Evolutionary conservation across 306 rosid species (phyloP), one percentile per base, ranked within the genome.

Genomic region (Rubus idaeus): DNA sequence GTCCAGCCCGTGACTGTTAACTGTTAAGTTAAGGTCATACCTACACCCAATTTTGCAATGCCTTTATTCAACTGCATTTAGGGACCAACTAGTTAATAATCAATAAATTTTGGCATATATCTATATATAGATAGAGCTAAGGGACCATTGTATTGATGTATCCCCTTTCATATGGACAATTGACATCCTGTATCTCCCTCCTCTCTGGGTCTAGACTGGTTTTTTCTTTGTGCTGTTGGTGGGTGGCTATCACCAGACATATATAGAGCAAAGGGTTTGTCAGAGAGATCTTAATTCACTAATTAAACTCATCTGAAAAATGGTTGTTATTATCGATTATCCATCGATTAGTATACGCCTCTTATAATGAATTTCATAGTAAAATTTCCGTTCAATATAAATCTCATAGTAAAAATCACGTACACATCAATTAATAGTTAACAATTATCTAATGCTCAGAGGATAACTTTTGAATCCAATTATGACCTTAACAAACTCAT

Each of bases 1-100:
- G 79, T 80, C 87, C 77, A 89, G 84, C 87, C 91, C 91, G 82
- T 85, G 86, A 63, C 84, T 83, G 85, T 78, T 83, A 83, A 30
- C 35, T 30, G 35, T 30, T 30, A 30, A 77, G 45, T 80, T 88
- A 88, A 80, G 88, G 75, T 73, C 84, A 85, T 88, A 68, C 82
- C 81, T 53, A 18, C 49, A 69, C 73, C 82, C 75, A 78, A 58
- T 17, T 40, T 30, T 30, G 30, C 62, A 21, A 5, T 52, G 35
- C 11, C 80, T 50, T 3, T 56, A 78, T 74, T 42, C 77, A 80
- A 75, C 87, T 60, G 68, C 84, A 83, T 80, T 82, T 35, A 30
- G 87, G 88, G 91, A 88, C 91, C 88, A 82, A 82, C 74, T 82
- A 73, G 70, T 81, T 73, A 72, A 61, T 82, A 69, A 57, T 78